Base-by-base conservation (phyloP, 345 rosid species). In the Corchorus capsularis region DNA sequence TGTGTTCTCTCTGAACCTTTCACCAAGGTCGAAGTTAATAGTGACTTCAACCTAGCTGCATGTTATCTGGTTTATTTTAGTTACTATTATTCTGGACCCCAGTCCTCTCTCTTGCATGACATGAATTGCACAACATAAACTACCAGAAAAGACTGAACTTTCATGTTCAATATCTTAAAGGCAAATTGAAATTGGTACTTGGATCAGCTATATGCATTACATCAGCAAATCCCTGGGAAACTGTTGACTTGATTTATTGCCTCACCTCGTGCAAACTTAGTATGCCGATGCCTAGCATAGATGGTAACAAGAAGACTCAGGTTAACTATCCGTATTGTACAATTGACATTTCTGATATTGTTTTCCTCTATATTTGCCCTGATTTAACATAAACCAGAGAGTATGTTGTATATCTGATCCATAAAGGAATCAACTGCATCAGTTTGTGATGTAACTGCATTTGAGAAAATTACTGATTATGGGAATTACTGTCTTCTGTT, bases 401-500 rank as follows among this genome's bases (percentile, higher is more conserved):
- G 12, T 1, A 3, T 63, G 49, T 63, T 39, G 14, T 65, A 37
- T 63, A 16, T 63, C 46, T 37, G 37, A 63, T 63, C 67, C 47
- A 8, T 1, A 63, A 63, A 63, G 47, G 47, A 37, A 35, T 22
- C 22, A 17, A 16, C 22, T 63, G 10, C 17, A 65, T 65, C 16
- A 19, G 17, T 43, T 35, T 35, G 66, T 62, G 49, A 65, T 43
- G 10, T 45, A 10, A 43, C 20, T 45, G 70, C 53, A 19, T 43
- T 45, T 65, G 52, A 35, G 45, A 46, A 20, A 46, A 45, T 14
- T n/a, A 66, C 8, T 45, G 17, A 45, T 65, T 20, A 66, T 45
- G 12, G 22, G 37, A 46, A 46, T 19, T 54, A 77, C 69, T 74
- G 64, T 71, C 41, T 43, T 17, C 43, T 54, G 52, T 63, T 56